Base-by-base conservation (phyloP, 164 flowering plant species). In the Houttuynia cordata region DNA sequence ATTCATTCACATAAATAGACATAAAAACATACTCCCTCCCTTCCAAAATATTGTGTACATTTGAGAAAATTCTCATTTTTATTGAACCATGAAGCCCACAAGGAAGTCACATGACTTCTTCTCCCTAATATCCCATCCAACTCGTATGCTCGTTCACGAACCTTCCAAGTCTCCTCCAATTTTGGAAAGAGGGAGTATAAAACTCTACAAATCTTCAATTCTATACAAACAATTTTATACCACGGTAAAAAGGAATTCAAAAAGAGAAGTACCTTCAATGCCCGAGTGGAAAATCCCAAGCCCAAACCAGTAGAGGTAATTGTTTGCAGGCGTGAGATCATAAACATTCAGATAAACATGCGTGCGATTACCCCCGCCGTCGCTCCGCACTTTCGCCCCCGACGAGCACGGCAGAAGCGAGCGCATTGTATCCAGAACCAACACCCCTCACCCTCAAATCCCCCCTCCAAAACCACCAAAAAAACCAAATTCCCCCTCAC, bases 251-350 rank as follows among this genome's bases (percentile, higher is more conserved):
- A 17, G 30, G n/a, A 49, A n/a, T 45, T 13, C 7, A 19, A 3
- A 40, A n/a, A 45, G 19, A 6, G 12, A 25, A 41, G 10, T 73
- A 91, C 98, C 98, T 86, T 91, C 96, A 37, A 91, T 80, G 9
- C 98, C 98, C 0, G 98, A 85, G 68, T 91, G 98, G 65, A 85
- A 91, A 55, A 91, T 78, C 22, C 98, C 98, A 0, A 85, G 78
- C n/a, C 96, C 98, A 49, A 88, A 70, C 92, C 90, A 88, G 76
- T 87, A 91, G 47, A 91, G 78, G 62, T 91, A 91, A 67, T 83
- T 80, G 69, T 88, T 91, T 61, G 84, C 58, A 40, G 91, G 96
- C 1, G 98, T 88, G 30, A 91, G 91, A 81, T 91, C 98, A 73
- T 91, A 91, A n/a, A 91, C 80, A 79, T 91, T 91, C 34, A 88